Evolutionary conservation across 176 grass and related monocot species (phyloP), one percentile per base, ranked within the genome.

Genomic region (Oryza nivara): DNA sequence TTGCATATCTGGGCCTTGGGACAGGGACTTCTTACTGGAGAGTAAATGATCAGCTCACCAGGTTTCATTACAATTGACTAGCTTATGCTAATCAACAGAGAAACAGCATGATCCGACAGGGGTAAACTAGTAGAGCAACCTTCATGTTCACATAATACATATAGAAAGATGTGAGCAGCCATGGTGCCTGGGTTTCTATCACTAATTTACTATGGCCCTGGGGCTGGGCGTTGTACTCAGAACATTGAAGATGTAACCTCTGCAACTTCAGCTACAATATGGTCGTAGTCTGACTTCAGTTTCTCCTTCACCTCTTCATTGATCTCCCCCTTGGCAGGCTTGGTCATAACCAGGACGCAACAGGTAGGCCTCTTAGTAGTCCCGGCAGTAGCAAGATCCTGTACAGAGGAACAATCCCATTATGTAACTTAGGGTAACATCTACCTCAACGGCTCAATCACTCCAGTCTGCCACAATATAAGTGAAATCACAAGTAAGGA

Each of bases 361-460:
- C 96, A 95, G 17, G 96, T 95, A 19, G 96, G 96, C 67, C 91
- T 94, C 89, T 94, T 95, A 9, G 96, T 95, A 10, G 89, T 90
- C 35, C 96, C 96, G 0, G 93, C 96, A 32, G 84, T 90, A 0
- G 93, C 96, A 80, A 94, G 89, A 90, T 94, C 91, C 96, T 98
- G 74, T n/a, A 61, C 4, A 17, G 34, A 82, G n/a, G 23, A 25
- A 4, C 28, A 77, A 78, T 11, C 36, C 22, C 11, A 81, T 13
- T 36, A 64, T 25, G 70, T 56, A 3, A 81, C 46, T 38, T 6
- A 25, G 51, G 72, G 38, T 40, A 58, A 7, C 10, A n/a, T 66
- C 52, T 35, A 73, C 19, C 28, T 65, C 7, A 36, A 36, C 0
- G 35, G 35, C 35, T 36, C 35, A 48, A 73, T 3, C 72, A 76